phyloP scores from a whole-genome alignment of 192 early-diverging fungal species.

The Coemansia sp. region DNA sequence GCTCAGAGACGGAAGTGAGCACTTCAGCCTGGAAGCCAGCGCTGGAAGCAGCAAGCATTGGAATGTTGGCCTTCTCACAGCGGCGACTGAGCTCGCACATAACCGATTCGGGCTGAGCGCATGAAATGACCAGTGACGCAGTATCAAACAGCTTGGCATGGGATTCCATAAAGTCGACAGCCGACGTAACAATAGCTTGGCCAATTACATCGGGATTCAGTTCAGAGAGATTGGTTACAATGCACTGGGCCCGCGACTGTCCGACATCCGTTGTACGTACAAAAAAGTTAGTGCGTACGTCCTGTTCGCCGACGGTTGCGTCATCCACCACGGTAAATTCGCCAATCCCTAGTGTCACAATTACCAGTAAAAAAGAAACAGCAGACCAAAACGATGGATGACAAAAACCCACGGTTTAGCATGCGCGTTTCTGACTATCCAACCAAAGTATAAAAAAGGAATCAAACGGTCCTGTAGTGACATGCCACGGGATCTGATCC shows the following conservation, averaged over 20 bases:
- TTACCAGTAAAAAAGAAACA: background rate
- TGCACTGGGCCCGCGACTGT: conserved; percentile 61
- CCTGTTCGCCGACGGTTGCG: conserved; percentile 60
- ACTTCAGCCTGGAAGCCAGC: conserved; percentile 79
- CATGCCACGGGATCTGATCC: too few species aligned
- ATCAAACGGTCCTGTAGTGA: background rate
- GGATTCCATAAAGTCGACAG: conserved; percentile 67
- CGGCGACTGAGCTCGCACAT: conserved; percentile 60
- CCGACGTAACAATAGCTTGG: conserved; percentile 57
- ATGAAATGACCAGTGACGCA: conserved; percentile 71
- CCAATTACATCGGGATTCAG: conserved; percentile 87
- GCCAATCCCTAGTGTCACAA: conserved; percentile 73
- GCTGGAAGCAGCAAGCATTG: conserved; percentile 66
- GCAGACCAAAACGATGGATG: conserved; percentile 6
- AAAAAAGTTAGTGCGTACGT: conserved; percentile 92
- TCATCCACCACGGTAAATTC: conserved; percentile 83
- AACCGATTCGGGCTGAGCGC: conserved; percentile 57
- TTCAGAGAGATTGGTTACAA: conserved; percentile 69
- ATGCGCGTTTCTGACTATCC: conserved; percentile 3
- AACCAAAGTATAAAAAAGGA: background rate
- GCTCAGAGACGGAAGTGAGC: conserved; percentile 72
- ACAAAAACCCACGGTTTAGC: background rate
- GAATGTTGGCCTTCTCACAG: conserved; percentile 62
- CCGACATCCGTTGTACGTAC: conserved; percentile 68
- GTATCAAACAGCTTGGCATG: conserved; percentile 59